A percentile compares a stretch with the other conserved stretches of the same genome.
Evolutionary conservation across 805 yeast species (phyloP).

Genomic region (Kodamaea nitidulidarum): DNA sequence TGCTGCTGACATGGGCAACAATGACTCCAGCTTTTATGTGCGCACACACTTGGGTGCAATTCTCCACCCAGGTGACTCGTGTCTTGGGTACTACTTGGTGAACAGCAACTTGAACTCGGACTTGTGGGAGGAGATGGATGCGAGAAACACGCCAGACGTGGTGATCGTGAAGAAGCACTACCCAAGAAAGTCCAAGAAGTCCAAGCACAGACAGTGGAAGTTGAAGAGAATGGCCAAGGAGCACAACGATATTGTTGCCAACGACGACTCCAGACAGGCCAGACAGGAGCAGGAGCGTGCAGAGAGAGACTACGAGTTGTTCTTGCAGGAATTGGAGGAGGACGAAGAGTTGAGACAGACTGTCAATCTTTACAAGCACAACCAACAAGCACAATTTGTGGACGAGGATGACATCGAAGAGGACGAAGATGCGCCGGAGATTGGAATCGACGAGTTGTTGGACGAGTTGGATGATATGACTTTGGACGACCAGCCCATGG

Average conservation of each 20-base stretch:
- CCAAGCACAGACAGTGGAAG: constrained; percentile 82
- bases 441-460: constrained; percentile 85
- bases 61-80: constrained; percentile 95
- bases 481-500: constrained; percentile 47
- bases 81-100: constrained; percentile 80
- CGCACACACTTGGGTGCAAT: constrained; percentile 92
- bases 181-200: constrained; percentile 69
- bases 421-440: constrained; percentile 82
- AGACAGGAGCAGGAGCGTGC: constrained; percentile 88
- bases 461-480: constrained; percentile 95
- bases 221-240: constrained; percentile 97
- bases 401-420: constrained; percentile 45
- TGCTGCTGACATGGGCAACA: constrained; percentile 80
- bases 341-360: constrained; percentile 91
- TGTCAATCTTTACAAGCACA: constrained; percentile 79
- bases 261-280: constrained; percentile 64
- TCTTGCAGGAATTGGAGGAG: constrained; percentile 96
- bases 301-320: constrained; percentile 89
- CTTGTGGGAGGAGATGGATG: constrained; percentile 66
- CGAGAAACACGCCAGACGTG: constrained; percentile 74
- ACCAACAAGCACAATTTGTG: constrained; percentile 38
- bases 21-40: constrained; percentile 77
- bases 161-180: constrained; percentile 85
- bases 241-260: constrained; percentile 82
- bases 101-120: constrained; percentile 88